Percentiles rank a stretch among this genome's conserved stretches.
Evolutionary conservation across 208 protist species (phyloP).

Genomic region (Leishmania guyanensis): DNA sequence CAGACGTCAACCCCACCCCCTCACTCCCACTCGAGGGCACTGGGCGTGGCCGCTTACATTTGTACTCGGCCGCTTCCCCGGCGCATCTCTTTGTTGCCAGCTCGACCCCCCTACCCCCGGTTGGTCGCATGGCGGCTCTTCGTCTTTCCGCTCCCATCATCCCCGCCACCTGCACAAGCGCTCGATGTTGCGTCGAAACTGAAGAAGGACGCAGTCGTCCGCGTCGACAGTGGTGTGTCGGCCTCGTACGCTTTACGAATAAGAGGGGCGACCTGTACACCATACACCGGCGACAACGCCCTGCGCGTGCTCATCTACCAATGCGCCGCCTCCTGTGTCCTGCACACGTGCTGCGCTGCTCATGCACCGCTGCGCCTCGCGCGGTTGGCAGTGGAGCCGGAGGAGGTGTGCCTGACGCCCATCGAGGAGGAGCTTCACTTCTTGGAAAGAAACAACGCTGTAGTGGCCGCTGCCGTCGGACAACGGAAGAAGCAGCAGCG

Average conservation of each 20-base stretch:
- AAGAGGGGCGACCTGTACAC: constrained; percentile 16
- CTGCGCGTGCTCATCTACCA: constrained; percentile 25
- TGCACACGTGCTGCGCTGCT: constrained; percentile 23
- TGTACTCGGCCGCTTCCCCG: background rate
- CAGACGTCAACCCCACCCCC: background rate
- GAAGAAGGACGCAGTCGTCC: background rate
- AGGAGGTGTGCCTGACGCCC: constrained; percentile 36
- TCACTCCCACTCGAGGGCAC: background rate
- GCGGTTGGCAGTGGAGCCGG: constrained; percentile 35
- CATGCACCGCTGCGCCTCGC: constrained; percentile 37
- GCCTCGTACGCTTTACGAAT: background rate
- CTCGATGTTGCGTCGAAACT: background rate
- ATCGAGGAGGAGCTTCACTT: constrained; percentile 28
- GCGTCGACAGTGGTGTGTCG: background rate
- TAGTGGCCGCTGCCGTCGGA: background rate
- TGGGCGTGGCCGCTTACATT: background rate
- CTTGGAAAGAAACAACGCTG: background rate
- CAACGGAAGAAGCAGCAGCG: background rate
- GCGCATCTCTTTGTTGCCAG: background rate
- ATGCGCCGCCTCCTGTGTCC: constrained; percentile 12
- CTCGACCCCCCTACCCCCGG: background rate
- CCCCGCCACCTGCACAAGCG: background rate
- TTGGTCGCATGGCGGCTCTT: background rate
- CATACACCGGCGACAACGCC: background rate
- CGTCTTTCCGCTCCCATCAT: background rate